Evolutionary conservation across 257 asterid species (phyloP), one percentile per base, ranked within the genome.

Genomic region (Phtheirospermum japonicum): DNA sequence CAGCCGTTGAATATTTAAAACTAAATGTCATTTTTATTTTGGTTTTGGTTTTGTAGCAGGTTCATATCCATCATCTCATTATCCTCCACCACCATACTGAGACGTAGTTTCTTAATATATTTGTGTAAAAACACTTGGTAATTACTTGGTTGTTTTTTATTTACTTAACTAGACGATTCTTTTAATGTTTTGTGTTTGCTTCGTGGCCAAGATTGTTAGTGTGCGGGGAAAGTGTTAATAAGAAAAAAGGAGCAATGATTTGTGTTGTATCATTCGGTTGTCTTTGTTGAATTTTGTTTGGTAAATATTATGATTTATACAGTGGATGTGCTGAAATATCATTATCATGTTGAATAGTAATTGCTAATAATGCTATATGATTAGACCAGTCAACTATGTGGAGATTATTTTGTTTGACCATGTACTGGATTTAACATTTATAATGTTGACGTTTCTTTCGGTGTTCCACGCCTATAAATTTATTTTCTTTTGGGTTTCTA

Each of bases 71-170:
- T 78, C 73, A 12, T 40, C 75, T 9, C 65, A 73, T 7, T 83
- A 83, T 36, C 90, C 86, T 33, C 83, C 73, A 10, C 81, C 78
- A 9, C 73, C 78, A 2, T 82, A 63, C 67, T 76, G 42, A 72
- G 68, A 19, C 50, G 11, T 3, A 8, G 45, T 20, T 49, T 57
- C 36, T 49, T 16, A 56, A 59, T 63, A 34, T 48, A 56, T 60
- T 10, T 11, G 8, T n/a, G n/a, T n/a, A n/a, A n/a, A n/a, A n/a
- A n/a, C n/a, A n/a, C n/a, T n/a, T n/a, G n/a, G n/a, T n/a, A n/a
- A n/a, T n/a, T 23, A 23, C 28, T 23, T 23, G 32, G 46, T n/a
- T 18, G 40, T 16, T 13, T 42, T 9, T n/a, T 42, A 14, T 4
- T 2, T 5, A 13, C 2, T 6, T 42, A 7, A n/a, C 16, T 42